These are phyloP conservation scores for Calonectria hawksworthii DNA, from an alignment of 2,329 filamentous ascomycete genomes.

Conservation along the genomic window DNA sequence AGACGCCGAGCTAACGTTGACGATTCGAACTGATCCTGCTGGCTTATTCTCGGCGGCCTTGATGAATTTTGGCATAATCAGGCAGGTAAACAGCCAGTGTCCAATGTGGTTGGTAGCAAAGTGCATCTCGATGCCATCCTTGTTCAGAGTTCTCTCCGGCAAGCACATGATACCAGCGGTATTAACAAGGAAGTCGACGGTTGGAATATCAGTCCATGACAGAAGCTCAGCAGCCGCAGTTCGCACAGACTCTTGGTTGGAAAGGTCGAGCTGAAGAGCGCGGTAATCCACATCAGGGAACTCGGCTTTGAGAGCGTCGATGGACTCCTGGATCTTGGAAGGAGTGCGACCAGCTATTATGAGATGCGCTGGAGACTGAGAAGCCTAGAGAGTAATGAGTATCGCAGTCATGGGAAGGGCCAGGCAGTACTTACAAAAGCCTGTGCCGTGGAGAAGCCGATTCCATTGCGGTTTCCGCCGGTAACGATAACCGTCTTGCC, in stretches of 20 bases:
- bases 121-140: slow-evolving; percentile 55
- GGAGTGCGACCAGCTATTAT: slow-evolving; percentile 57
- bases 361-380: slow-evolving; percentile 51
- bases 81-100: slow-evolving; percentile 54
- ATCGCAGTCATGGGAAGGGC: not conserved
- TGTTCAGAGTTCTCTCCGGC: slow-evolving; percentile 46
- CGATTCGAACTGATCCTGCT: slow-evolving; percentile 52
- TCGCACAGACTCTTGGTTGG: slow-evolving; percentile 54
- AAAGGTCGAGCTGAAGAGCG: slow-evolving; percentile 54
- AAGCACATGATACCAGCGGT: slow-evolving; percentile 56
- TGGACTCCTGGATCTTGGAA: slow-evolving; percentile 53
- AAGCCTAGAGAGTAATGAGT: slow-evolving; percentile 27
- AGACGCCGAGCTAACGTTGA: slow-evolving; percentile 59
- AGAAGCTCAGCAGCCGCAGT: slow-evolving; percentile 52
- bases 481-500: slow-evolving; percentile 55
- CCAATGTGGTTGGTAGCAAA: slow-evolving; percentile 56
- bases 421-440: slow-evolving; percentile 32
- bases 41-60: slow-evolving; percentile 44
- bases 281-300: slow-evolving; percentile 51
- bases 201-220: slow-evolving; percentile 44
- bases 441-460: slow-evolving; percentile 54
- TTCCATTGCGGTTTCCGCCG: slow-evolving; percentile 51
- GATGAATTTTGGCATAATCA: slow-evolving; percentile 53
- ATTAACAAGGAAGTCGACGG: slow-evolving; percentile 55
- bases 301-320: slow-evolving; percentile 49